These are phyloP conservation scores for Globisporangium cederbergense DNA, from an alignment of 352 stramenopile species.

Conservation along the genomic window DNA sequence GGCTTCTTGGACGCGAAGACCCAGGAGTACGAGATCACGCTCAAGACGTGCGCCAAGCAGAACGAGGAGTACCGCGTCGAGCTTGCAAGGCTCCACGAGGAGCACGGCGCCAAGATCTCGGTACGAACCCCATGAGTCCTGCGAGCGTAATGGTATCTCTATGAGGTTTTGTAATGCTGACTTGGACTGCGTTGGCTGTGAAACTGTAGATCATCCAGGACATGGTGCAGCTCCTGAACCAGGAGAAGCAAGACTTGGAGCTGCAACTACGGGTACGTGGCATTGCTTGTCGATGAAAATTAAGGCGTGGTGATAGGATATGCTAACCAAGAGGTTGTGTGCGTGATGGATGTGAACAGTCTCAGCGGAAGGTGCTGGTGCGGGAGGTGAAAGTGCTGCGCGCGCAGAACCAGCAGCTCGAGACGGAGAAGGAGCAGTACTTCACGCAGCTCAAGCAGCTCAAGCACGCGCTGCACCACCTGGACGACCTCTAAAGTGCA, in stretches of 20 bases:
- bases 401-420: conserved; percentile 61
- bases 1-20: conserved; percentile 76
- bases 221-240: conserved; percentile 68
- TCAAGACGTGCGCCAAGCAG: conserved; percentile 52
- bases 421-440: conserved; percentile 63
- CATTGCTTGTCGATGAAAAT: not conserved
- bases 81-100: conserved; percentile 44
- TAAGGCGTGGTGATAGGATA: not conserved
- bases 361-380: conserved; percentile 79
- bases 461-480: conserved; percentile 63
- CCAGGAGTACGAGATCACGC: conserved; percentile 65
- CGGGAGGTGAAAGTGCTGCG: conserved; percentile 76
- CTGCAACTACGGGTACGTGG: conserved; percentile 46
- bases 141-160: not conserved
- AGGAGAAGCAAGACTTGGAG: conserved; percentile 78
- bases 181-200: not conserved
- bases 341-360: conserved; percentile 19
- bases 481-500: conserved; percentile 45
- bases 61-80: conserved; percentile 49
- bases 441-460: conserved; percentile 76
- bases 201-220: conserved; percentile 68
- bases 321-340: not conserved
- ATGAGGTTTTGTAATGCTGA: not conserved
- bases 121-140: conserved; percentile 22
- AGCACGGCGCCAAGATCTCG: conserved; percentile 52